phyloP scores from a whole-genome alignment of 306 rosid species.

The Myrica gale region DNA sequence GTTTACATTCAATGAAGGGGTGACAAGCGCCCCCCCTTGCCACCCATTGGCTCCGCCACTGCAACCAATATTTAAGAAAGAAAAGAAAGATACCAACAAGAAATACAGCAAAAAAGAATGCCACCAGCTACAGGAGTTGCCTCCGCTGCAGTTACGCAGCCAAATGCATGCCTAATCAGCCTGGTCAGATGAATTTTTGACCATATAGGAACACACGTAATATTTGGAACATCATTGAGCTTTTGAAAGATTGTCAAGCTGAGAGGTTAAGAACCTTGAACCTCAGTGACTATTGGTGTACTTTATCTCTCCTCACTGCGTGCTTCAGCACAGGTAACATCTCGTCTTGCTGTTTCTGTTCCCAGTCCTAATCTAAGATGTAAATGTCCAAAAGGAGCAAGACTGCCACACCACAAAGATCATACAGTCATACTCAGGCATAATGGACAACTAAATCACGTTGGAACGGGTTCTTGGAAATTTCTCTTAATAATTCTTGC shows the following conservation, averaged over 20 bases:
- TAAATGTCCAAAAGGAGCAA: not conserved
- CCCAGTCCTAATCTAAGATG: conserved; percentile 24
- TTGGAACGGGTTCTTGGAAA: conserved; percentile 41
- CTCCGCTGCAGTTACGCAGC: too few relatives aligned
- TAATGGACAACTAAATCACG: conserved; percentile 9
- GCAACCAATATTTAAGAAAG: too few relatives aligned
- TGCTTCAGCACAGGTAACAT: not conserved
- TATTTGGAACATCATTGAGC: too few relatives aligned
- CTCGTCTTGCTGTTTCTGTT: not conserved
- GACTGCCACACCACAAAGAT: not conserved
- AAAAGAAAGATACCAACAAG: too few relatives aligned
- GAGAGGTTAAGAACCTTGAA: not conserved
- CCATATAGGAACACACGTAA: too few relatives aligned
- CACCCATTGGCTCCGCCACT: too few relatives aligned
- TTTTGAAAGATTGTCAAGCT: not conserved
- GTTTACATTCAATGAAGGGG: too few relatives aligned
- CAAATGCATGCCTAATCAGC: not conserved
- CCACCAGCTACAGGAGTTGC: too few relatives aligned
- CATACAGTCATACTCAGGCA: not conserved
- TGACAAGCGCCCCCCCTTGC: too few relatives aligned
- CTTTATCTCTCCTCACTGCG: not conserved
- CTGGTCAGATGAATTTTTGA: not conserved
- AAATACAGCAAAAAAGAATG: too few relatives aligned
- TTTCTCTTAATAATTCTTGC: conserved; percentile 32
- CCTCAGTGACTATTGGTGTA: not conserved